Evolutionary conservation across 129 eudicot genomes (phyloP).

Genomic region (Helianthus annuus): DNA sequence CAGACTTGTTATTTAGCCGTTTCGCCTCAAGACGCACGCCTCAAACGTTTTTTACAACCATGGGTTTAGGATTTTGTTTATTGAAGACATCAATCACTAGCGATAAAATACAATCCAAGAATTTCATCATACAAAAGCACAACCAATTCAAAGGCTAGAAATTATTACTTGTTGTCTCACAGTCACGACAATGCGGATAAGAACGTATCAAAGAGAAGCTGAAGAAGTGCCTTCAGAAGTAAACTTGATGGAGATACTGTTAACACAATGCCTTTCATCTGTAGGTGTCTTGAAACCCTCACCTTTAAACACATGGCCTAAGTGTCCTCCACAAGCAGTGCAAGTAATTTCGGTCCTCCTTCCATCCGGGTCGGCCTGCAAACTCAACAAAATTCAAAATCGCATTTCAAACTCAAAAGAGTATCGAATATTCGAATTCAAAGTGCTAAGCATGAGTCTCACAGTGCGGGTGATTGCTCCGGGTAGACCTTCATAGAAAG

Average conservation of each 20-base stretch:
- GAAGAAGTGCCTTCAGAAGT: conserved; percentile 34
- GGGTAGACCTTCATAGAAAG: conserved; percentile 91
- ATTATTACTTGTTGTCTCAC: background rate
- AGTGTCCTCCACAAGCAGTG: conserved; percentile 96
- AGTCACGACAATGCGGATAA: background rate
- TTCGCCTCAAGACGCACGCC: no score
- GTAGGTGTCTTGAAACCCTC: conserved; percentile 81
- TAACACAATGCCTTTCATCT: conserved; percentile 92
- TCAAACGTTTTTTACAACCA: no score
- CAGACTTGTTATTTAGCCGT: no score
- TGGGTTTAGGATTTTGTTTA: no score
- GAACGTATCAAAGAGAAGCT: conserved; percentile 25
- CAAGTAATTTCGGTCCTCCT: conserved; percentile 95
- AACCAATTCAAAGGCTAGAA: conserved; percentile 23
- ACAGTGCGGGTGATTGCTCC: conserved; percentile 85
- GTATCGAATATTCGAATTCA: background rate
- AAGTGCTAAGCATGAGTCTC: conserved; percentile 20
- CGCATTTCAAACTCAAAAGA: background rate
- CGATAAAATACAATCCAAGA: background rate
- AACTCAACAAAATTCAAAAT: background rate
- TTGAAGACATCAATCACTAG: no score
- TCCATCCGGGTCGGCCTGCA: conserved; percentile 95
- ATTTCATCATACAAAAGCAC: conserved; percentile 17
- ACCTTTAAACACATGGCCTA: conserved; percentile 91
- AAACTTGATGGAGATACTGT: conserved; percentile 87